These are phyloP conservation scores for Stemphylium vesicarium DNA, from an alignment of 2,329 filamentous ascomycete genomes.

Conservation along the genomic window DNA sequence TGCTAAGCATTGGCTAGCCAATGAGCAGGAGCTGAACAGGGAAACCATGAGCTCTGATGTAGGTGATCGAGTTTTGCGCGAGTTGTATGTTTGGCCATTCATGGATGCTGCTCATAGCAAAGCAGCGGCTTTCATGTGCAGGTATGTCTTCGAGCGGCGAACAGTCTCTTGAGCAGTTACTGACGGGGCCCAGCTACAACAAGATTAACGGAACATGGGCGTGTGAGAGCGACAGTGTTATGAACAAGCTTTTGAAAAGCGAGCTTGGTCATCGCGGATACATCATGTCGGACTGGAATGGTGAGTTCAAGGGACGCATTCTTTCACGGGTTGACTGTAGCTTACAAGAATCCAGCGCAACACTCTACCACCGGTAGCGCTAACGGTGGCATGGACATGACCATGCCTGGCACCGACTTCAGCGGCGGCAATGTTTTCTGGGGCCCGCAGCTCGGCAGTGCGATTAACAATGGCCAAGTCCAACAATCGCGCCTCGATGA, in stretches of 20 bases:
- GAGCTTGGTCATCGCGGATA: conserved; percentile 59
- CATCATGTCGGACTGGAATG: conserved; percentile 55
- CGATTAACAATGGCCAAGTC: conserved; percentile 58
- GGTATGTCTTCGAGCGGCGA: conserved; percentile 6
- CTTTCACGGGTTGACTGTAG: background rate
- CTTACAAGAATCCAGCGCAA: conserved; percentile 42
- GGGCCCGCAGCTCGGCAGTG: conserved; percentile 61
- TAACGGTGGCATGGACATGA: conserved; percentile 58
- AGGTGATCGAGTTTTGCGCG: conserved; percentile 76
- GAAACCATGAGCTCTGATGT: conserved; percentile 61
- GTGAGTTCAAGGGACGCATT: conserved; percentile 9
- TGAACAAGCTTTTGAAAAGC: conserved; percentile 60
- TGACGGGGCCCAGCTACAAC: conserved; percentile 34
- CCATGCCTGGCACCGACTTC: conserved; percentile 61
- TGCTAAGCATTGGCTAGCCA: conserved; percentile 61
- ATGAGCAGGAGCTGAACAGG: conserved; percentile 69
- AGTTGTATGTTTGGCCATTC: conserved; percentile 81
- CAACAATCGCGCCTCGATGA: conserved; percentile 50
- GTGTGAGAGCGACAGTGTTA: conserved; percentile 57
- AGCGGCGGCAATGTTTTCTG: conserved; percentile 57
- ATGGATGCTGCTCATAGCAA: conserved; percentile 73
- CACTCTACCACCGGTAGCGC: conserved; percentile 54
- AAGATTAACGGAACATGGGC: conserved; percentile 58
- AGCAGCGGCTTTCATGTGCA: conserved; percentile 60
- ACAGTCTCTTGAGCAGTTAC: background rate